Conservation (phyloP, 1,139 yeast species). For the Protomyces inouyei region DNA sequence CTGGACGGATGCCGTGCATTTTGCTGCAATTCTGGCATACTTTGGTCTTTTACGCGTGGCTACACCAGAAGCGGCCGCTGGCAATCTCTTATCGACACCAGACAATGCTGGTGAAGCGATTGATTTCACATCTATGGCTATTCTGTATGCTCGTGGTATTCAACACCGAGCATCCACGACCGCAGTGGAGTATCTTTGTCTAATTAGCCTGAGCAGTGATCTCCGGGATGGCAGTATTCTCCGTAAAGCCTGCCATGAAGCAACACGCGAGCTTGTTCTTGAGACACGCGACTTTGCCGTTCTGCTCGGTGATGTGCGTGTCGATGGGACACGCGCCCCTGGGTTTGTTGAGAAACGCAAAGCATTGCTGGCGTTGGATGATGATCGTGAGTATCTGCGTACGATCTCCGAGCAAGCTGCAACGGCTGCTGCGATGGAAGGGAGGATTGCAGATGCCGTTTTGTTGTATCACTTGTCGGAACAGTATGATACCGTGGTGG, state of each 20-base stretch:
- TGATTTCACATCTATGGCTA: slow-evolving; percentile 42
- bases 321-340: slow-evolving; percentile 71
- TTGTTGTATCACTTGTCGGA: slow-evolving; percentile 81
- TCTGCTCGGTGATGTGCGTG: slow-evolving; percentile 71
- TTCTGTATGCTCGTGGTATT: slow-evolving; percentile 64
- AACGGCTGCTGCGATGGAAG: slow-evolving; percentile 82
- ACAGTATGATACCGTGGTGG: slow-evolving; percentile 80
- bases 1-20: slow-evolving; percentile 85
- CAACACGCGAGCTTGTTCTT: slow-evolving; percentile 75
- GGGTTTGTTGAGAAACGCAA: slow-evolving; percentile 82
- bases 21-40: slow-evolving; percentile 75
- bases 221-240: slow-evolving; percentile 39
- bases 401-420: slow-evolving; percentile 84
- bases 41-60: slow-evolving; percentile 64
- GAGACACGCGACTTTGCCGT: slow-evolving; percentile 80
- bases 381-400: slow-evolving; percentile 53
- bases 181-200: slow-evolving; percentile 79
- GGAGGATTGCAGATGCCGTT: slow-evolving; percentile 80
- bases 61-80: slow-evolving; percentile 36
- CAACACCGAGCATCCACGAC: slow-evolving; percentile 81
- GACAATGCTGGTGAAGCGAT: slow-evolving; percentile 29
- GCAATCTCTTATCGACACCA: slow-evolving; percentile 5
- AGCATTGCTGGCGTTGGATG: slow-evolving; percentile 56
- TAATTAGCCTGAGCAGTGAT: slow-evolving; percentile 53
- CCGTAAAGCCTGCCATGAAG: slow-evolving; percentile 63